phyloP scores from a whole-genome alignment of 2,329 filamentous ascomycete species.

The Pseudogymnoascus verrucosus region DNA sequence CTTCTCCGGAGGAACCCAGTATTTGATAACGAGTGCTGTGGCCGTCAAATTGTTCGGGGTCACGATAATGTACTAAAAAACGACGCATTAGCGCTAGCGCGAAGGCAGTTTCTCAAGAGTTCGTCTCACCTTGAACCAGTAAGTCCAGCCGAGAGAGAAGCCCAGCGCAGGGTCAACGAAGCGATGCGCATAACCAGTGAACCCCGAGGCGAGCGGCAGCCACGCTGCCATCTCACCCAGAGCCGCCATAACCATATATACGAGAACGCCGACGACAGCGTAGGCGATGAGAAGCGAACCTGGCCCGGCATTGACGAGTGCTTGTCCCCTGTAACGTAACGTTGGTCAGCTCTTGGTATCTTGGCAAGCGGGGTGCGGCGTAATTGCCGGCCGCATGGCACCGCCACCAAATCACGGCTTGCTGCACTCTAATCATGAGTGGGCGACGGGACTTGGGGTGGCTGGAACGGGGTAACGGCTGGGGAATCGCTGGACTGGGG shows the following conservation, averaged over 20 bases:
- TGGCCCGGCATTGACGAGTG: conserved; percentile 35
- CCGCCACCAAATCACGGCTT: neutral
- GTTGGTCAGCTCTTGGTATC: conserved; percentile 18
- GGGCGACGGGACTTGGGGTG: neutral
- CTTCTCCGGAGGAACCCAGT: conserved; percentile 57
- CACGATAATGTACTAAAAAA: conserved; percentile 67
- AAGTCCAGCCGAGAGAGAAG: conserved; percentile 53
- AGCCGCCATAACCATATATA: conserved; percentile 74
- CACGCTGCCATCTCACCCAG: conserved; percentile 81
- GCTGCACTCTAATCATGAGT: conserved; percentile 26
- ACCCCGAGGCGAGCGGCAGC: conserved; percentile 70
- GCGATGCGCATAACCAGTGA: conserved; percentile 71
- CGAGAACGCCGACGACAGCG: conserved; percentile 59
- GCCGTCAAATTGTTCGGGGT: conserved; percentile 82
- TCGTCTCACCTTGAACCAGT: conserved; percentile 25
- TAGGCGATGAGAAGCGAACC: conserved; percentile 66
- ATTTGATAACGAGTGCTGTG: conserved; percentile 68
- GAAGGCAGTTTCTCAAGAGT: conserved; percentile 13
- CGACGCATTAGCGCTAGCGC: neutral
- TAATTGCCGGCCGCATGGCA: conserved; percentile 10
- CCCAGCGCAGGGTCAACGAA: conserved; percentile 76
- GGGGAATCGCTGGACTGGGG: conserved; percentile 2
- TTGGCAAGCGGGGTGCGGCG: conserved; percentile 36
- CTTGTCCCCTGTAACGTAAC: conserved; percentile 14
- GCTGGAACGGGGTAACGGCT: neutral